phyloP scores from a whole-genome alignment of 2,329 filamentous ascomycete species.

The Xylogone sp. region DNA sequence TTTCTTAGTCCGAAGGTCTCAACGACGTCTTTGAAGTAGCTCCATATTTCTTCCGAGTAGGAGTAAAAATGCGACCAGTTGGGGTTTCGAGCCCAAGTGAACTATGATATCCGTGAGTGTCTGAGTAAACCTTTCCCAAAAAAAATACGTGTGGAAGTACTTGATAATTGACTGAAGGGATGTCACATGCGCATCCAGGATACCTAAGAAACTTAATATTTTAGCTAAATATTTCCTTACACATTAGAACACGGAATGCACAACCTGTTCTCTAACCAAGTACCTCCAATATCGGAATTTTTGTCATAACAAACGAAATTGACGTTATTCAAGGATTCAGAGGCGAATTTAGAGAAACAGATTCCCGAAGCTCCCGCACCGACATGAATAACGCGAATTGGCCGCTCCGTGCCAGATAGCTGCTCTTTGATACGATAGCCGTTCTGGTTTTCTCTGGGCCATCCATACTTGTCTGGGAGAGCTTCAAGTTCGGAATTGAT shows the following conservation, averaged over 20 bases:
- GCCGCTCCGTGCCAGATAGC: background rate
- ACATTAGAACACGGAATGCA: too few species aligned
- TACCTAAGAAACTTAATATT: constrained; percentile 31
- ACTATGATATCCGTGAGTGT: constrained; percentile 34
- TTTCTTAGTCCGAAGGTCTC: constrained; percentile 30
- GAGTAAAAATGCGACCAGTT: constrained; percentile 47
- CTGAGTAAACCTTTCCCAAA: background rate
- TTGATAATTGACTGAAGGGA: constrained; percentile 35
- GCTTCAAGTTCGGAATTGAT: background rate
- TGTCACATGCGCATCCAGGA: constrained; percentile 47
- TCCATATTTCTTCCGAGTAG: constrained; percentile 32
- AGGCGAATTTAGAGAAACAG: constrained; percentile 40
- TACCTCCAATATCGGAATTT: constrained; percentile 46
- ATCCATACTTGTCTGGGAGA: background rate
- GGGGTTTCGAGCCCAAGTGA: constrained; percentile 52
- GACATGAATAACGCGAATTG: constrained; percentile 39
- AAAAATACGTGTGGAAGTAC: constrained; percentile 40
- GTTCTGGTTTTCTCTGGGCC: background rate
- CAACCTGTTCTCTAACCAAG: constrained; percentile 51
- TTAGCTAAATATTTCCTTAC: background rate
- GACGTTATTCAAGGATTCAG: constrained; percentile 34
- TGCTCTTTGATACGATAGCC: background rate
- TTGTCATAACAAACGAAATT: constrained; percentile 43
- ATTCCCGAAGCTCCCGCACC: constrained; percentile 43
- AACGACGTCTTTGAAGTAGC: constrained; percentile 30